phyloP scores from a whole-genome alignment of 768 basidiomycete species.

The Rhizopogon roseolus region DNA sequence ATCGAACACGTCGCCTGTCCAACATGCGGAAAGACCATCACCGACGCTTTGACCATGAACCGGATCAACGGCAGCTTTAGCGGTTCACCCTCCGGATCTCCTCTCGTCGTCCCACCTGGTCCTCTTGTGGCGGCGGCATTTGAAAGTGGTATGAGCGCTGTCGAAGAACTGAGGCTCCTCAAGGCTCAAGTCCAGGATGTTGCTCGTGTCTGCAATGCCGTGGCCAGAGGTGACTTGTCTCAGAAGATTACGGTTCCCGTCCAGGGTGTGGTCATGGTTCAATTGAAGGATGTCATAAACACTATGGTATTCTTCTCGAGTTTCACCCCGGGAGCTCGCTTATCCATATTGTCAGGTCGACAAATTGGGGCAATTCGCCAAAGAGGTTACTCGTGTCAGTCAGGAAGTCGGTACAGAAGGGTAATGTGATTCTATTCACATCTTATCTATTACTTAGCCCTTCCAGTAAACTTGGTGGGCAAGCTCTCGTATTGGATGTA shows the following conservation, averaged over 20 bases:
- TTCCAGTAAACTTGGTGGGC: slow-evolving; percentile 72
- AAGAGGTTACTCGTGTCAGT: slow-evolving; percentile 82
- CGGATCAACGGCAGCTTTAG: slow-evolving; percentile 19
- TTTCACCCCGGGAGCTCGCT: neutral
- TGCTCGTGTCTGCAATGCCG: slow-evolving; percentile 76
- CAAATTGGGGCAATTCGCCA: slow-evolving; percentile 81
- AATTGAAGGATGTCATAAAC: slow-evolving; percentile 77
- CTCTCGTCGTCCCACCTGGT: slow-evolving; percentile 50
- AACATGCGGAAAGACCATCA: slow-evolving; percentile 48
- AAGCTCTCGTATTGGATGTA: slow-evolving; percentile 81
- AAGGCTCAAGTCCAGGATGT: slow-evolving; percentile 85
- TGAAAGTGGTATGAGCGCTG: slow-evolving; percentile 61
- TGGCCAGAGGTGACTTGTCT: slow-evolving; percentile 69
- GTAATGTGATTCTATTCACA: slow-evolving; percentile 33
- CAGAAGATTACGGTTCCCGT: slow-evolving; percentile 79
- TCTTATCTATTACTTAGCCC: slow-evolving; percentile 16
- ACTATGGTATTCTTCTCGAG: slow-evolving; percentile 41
- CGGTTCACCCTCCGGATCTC: slow-evolving; percentile 26
- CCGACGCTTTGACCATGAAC: slow-evolving; percentile 36
- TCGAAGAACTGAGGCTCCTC: slow-evolving; percentile 72
- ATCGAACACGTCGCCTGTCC: slow-evolving; percentile 43
- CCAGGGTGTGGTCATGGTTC: slow-evolving; percentile 75
- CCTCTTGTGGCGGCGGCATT: slow-evolving; percentile 51
- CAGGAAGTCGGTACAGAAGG: slow-evolving; percentile 84
- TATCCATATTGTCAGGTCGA: slow-evolving; percentile 40